These are phyloP conservation scores for Beauveria pseudobassiana DNA, from an alignment of 2,329 filamentous ascomycete genomes.

Conservation along the genomic window DNA sequence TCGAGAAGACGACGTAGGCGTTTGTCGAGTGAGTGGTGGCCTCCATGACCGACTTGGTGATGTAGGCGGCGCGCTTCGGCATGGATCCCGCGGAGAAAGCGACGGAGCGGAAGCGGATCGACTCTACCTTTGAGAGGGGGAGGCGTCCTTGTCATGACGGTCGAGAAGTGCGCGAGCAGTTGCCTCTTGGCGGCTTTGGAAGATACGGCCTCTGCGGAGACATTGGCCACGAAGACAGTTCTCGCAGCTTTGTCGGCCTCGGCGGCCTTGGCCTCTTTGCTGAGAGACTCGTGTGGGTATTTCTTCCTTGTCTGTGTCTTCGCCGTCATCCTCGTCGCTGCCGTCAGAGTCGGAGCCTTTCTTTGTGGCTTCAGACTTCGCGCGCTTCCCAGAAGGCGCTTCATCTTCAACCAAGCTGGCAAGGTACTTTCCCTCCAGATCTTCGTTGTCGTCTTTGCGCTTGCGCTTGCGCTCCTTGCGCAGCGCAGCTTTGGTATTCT, in stretches of 20 bases:
- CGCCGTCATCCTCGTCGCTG: conserved; percentile 38
- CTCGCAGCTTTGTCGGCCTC: conserved; percentile 80
- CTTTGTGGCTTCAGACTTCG: conserved; percentile 33
- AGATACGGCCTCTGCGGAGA: conserved; percentile 73
- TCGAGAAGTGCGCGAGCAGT: conserved; percentile 69
- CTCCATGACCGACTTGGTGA: conserved; percentile 83
- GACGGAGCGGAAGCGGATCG: conserved; percentile 87
- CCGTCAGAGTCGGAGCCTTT: conserved; percentile 20
- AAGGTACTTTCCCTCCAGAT: conserved; percentile 65
- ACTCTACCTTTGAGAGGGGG: conserved; percentile 66
- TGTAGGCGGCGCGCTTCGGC: conserved; percentile 91
- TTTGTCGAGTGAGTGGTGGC: conserved; percentile 89
- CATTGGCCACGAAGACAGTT: conserved; percentile 89
- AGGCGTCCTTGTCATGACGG: conserved; percentile 53
- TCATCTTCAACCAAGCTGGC: conserved; percentile 54
- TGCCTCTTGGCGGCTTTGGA: conserved; percentile 75
- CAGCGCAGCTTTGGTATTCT: conserved; percentile 31
- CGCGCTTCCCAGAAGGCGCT: conserved; percentile 47
- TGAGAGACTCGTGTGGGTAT: conserved; percentile 50
- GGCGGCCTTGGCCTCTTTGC: conserved; percentile 41
- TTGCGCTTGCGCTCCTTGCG: conserved; percentile 54
- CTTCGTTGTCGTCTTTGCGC: conserved; percentile 59
- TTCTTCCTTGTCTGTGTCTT: conserved; percentile 33
- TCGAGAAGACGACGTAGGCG: conserved; percentile 86
- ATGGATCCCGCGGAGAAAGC: conserved; percentile 70